Evolutionary conservation across 331 rosid genomes (phyloP).

Genomic region (Malus hybrid): DNA sequence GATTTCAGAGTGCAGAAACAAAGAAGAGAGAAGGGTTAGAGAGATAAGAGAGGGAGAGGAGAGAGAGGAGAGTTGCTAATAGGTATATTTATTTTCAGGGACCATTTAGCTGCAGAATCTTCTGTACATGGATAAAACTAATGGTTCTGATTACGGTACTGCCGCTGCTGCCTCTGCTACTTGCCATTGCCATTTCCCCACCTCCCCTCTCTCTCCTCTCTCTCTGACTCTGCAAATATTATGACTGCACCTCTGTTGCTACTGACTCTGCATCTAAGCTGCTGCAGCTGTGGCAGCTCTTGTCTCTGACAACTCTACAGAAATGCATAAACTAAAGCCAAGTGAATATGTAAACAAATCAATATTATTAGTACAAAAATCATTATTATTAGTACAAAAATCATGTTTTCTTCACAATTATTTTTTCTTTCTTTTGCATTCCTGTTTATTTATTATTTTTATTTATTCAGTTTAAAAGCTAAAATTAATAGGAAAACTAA

Average conservation of each 20-base stretch:
- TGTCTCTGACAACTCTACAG: conserved; percentile 95
- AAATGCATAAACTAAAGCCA: conserved; percentile 48
- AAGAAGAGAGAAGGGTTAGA: conserved; percentile 18
- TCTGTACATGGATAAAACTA: conserved; percentile 82
- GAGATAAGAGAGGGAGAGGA: not conserved
- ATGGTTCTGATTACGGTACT: conserved; percentile 62
- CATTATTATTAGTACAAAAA: too few species aligned
- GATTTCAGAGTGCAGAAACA: conserved; percentile 16
- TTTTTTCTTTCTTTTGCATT: too few species aligned
- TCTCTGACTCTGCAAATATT: conserved; percentile 38
- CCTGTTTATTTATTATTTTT: too few species aligned
- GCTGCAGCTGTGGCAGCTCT: conserved; percentile 59
- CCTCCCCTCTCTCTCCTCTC: not conserved
- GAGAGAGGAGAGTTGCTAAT: conserved; percentile 7
- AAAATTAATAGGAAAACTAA: too few species aligned
- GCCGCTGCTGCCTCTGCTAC: conserved; percentile 21
- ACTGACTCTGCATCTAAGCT: conserved; percentile 53
- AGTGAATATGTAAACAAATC: not conserved
- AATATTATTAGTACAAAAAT: not conserved
- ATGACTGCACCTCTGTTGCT: conserved; percentile 74
- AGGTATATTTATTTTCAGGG: conserved; percentile 87
- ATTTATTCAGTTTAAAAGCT: too few species aligned
- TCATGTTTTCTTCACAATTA: too few species aligned
- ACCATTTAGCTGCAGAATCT: conserved; percentile 90
- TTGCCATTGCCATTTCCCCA: conserved; percentile 26